Conservation (phyloP, 176 grass and related monocot species). For the Paspalum vaginatum region DNA sequence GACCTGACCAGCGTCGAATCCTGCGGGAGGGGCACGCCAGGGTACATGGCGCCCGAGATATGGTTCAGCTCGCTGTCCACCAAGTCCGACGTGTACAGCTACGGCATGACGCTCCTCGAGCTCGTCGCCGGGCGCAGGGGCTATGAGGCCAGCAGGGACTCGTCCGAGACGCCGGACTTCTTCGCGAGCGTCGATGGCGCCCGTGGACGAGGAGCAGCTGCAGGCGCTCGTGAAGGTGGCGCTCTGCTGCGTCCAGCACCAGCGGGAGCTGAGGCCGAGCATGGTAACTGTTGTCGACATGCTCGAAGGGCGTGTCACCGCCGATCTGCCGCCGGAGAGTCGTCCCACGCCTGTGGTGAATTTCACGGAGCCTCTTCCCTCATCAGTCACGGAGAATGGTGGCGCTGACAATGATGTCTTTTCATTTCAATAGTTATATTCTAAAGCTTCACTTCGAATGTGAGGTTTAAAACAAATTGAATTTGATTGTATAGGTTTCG, state of each 20-base stretch:
- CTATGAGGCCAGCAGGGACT: slow-evolving; percentile 8
- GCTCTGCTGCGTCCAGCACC: slow-evolving; percentile 60
- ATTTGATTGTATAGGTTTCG: not conserved
- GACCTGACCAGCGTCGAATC: slow-evolving; percentile 62
- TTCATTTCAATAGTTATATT: not conserved
- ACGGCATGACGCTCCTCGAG: slow-evolving; percentile 61
- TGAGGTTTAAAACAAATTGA: not conserved
- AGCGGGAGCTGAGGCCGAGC: slow-evolving; percentile 47
- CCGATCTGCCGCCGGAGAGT: slow-evolving; percentile 53
- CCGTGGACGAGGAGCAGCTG: slow-evolving; percentile 42
- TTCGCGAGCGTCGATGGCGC: slow-evolving; percentile 43
- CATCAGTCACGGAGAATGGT: not conserved
- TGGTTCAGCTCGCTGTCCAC: slow-evolving; percentile 48
- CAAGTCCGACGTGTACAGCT: slow-evolving; percentile 73
- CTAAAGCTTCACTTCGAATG: not conserved
- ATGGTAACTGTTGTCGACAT: slow-evolving; percentile 50
- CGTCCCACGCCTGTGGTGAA: slow-evolving; percentile 37
- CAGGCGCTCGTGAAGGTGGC: slow-evolving; percentile 42
- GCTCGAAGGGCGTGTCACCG: slow-evolving; percentile 51
- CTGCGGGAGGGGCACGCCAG: slow-evolving; percentile 43
- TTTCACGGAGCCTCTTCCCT: slow-evolving; percentile 13
- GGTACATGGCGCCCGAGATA: slow-evolving; percentile 68
- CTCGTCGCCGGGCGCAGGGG: slow-evolving; percentile 53
- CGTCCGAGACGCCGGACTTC: slow-evolving; percentile 3
- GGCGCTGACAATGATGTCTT: not conserved